Conservation (phyloP, 2,329 filamentous ascomycete genomes). For the Fusarium penzigii region DNA sequence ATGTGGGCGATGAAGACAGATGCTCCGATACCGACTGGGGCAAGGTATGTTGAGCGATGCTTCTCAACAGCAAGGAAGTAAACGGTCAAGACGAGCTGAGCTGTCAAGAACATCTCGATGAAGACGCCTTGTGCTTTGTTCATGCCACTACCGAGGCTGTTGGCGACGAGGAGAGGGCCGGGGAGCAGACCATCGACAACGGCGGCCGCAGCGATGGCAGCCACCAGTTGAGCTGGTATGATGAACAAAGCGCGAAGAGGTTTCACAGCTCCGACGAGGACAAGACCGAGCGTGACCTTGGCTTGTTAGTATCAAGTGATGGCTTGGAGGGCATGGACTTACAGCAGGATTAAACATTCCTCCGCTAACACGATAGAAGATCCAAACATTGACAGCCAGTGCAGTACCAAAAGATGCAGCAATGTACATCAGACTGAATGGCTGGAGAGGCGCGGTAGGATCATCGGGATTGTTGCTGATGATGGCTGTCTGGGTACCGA, state of each 20-base stretch:
- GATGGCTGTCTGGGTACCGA: constrained; percentile 42
- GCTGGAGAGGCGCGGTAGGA: constrained; percentile 30
- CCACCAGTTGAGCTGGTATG: constrained; percentile 58
- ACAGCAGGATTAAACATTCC: constrained; percentile 55
- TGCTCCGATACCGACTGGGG: constrained; percentile 71
- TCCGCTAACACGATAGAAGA: constrained; percentile 56
- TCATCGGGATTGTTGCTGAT: constrained; percentile 31
- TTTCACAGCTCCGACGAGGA: constrained; percentile 57
- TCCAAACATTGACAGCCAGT: constrained; percentile 55
- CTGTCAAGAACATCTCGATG: constrained; percentile 66
- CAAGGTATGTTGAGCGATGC: constrained; percentile 70
- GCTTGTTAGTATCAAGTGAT: background rate
- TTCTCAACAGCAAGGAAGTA: constrained; percentile 74
- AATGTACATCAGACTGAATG: constrained; percentile 48
- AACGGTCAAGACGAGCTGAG: constrained; percentile 63
- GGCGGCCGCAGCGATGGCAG: constrained; percentile 58
- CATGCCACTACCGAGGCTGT: constrained; percentile 52
- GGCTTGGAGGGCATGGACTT: constrained; percentile 18
- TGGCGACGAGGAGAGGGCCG: constrained; percentile 54
- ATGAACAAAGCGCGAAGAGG: constrained; percentile 53
- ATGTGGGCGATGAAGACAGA: constrained; percentile 64
- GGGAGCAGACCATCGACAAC: constrained; percentile 61
- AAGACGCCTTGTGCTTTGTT: constrained; percentile 61
- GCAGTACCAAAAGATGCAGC: constrained; percentile 51
- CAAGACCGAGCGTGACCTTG: constrained; percentile 57